Conservation (phyloP, 2,329 filamentous ascomycete species). For the Chaetomium globosum region DNA sequence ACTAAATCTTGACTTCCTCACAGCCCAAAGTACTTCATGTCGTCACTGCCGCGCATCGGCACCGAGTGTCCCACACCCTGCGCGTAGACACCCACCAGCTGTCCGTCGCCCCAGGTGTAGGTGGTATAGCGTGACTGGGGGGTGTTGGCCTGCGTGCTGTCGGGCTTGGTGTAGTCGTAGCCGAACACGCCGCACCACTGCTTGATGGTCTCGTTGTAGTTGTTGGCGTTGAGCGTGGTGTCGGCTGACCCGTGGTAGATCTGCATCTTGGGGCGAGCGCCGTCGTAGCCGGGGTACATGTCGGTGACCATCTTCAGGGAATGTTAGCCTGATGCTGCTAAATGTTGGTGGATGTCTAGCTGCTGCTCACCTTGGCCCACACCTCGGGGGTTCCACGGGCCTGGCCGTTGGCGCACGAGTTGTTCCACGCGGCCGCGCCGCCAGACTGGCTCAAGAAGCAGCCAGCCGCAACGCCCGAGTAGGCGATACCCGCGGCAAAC, state of each 20-base stretch:
- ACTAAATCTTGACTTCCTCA: not conserved
- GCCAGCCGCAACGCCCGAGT: constrained; percentile 49
- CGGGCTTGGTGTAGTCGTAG: constrained; percentile 36
- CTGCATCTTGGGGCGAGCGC: constrained; percentile 57
- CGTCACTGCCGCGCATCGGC: constrained; percentile 37
- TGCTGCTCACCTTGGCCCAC: constrained; percentile 47
- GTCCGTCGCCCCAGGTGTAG: constrained; percentile 34
- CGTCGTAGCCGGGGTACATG: constrained; percentile 55
- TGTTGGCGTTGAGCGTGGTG: constrained; percentile 53
- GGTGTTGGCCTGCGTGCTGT: constrained; percentile 36
- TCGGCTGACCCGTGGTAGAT: constrained; percentile 61
- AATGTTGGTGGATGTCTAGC: no score
- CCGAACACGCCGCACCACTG: constrained; percentile 57
- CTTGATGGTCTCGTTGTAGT: constrained; percentile 58
- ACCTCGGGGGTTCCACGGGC: constrained; percentile 45
- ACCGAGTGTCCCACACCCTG: constrained; percentile 40
- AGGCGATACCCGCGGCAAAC: constrained; percentile 50
- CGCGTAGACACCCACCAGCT: constrained; percentile 39
- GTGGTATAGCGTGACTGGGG: constrained; percentile 37
- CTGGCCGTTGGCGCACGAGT: constrained; percentile 53
- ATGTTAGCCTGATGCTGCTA: constrained; percentile 31
- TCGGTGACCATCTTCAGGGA: constrained; percentile 43
- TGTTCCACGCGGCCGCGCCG: constrained; percentile 51
- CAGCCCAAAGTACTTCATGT: constrained; percentile 39
- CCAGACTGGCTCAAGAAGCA: constrained; percentile 49